Evolutionary conservation across 2,329 filamentous ascomycete species (phyloP).

Genomic region (Magnaporthiopsis rhizophila): DNA sequence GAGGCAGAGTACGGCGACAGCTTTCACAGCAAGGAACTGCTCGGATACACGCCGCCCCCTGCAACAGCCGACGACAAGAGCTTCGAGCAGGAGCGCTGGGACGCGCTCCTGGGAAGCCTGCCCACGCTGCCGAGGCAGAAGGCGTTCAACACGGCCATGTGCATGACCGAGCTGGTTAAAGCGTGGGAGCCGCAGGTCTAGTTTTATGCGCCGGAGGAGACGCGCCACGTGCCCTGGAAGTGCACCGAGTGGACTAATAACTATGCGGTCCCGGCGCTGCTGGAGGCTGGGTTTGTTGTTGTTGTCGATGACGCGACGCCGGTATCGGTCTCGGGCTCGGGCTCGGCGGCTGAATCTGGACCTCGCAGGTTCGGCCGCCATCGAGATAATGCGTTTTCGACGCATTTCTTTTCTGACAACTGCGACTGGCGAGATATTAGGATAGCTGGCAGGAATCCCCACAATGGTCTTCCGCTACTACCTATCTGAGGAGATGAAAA

Average conservation of each 20-base stretch:
- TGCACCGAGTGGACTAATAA: slow-evolving; percentile 6
- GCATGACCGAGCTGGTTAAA: slow-evolving; percentile 1
- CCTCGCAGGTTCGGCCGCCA: too few species aligned
- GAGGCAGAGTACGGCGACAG: too few species aligned
- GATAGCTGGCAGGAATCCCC: too few species aligned
- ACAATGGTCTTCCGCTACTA: too few species aligned
- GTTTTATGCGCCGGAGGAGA: slow-evolving; percentile 4
- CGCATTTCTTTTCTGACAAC: too few species aligned
- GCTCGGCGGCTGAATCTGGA: too few species aligned
- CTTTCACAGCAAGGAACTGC: neutral
- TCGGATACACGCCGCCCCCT: neutral
- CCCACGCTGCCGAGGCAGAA: slow-evolving; percentile 4
- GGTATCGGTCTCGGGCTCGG: too few species aligned
- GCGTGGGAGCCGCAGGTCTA: neutral
- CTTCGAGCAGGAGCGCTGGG: slow-evolving; percentile 3
- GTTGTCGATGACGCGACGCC: neutral
- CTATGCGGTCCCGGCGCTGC: neutral
- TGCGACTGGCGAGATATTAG: too few species aligned
- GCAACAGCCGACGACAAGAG: neutral
- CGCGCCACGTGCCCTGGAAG: slow-evolving; percentile 1
- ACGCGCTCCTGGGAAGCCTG: neutral
- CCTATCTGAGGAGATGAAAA: too few species aligned
- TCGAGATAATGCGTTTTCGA: too few species aligned
- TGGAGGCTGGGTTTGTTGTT: neutral
- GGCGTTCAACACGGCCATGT: slow-evolving; percentile 3